Conservation (phyloP, 2,329 filamentous ascomycete genomes). For the Penicillium sp. region DNA sequence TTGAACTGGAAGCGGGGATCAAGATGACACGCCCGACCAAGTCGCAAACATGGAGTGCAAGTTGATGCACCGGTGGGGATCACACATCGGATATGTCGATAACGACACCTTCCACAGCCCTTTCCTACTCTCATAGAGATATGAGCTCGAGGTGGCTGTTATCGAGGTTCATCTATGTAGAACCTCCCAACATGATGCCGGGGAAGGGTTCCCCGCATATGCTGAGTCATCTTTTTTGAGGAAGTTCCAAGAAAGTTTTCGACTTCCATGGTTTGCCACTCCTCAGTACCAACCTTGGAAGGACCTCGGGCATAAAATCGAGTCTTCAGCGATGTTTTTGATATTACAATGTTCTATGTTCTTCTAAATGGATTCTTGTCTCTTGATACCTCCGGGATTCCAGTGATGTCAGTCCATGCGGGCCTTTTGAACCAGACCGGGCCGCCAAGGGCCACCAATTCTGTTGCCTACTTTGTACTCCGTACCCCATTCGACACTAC, state of each 20-base stretch:
- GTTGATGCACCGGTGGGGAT: constrained; percentile 29
- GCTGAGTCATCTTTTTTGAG: constrained; percentile 11
- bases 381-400: background rate
- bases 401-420: background rate
- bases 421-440: background rate
- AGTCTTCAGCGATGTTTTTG: too few species aligned
- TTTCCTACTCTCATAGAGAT: constrained; percentile 33
- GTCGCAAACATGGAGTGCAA: constrained; percentile 31
- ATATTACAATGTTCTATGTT: background rate
- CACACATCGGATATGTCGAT: constrained; percentile 39
- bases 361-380: background rate
- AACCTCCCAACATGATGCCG: constrained; percentile 5
- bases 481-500: background rate
- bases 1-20: constrained; percentile 38
- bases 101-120: constrained; percentile 37
- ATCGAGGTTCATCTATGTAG: background rate
- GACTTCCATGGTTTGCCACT: background rate
- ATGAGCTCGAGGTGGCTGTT: background rate
- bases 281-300: background rate
- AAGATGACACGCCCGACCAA: constrained; percentile 32
- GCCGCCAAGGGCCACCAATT: constrained; percentile 6
- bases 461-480: constrained; percentile 8
- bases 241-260: background rate
- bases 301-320: background rate
- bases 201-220: constrained; percentile 11